Conservation (phyloP, 2,329 filamentous ascomycete species). For the Diplodia seriata region DNA sequence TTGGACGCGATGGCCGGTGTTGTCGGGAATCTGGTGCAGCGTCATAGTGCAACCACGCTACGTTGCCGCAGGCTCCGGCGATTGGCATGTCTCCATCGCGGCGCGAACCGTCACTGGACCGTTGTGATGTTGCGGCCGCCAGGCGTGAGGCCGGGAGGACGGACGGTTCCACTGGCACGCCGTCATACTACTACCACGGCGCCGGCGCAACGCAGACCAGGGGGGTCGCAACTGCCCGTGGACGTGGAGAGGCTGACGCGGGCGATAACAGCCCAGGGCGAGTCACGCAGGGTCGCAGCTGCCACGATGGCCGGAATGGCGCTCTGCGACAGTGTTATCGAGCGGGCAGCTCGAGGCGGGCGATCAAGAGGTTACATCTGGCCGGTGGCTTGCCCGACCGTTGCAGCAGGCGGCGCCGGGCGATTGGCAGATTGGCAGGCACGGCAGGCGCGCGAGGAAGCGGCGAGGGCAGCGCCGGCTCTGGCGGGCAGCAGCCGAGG, state of each 20-base stretch:
- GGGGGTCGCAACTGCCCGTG: not conserved
- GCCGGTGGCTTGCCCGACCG: conserved; percentile 28
- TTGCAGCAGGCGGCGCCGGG: conserved; percentile 17
- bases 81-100: no score
- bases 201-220: conserved; percentile 19
- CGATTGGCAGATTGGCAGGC: not conserved
- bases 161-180: conserved; percentile 19
- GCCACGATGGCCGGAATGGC: conserved; percentile 14
- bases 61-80: not conserved
- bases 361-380: conserved; percentile 33
- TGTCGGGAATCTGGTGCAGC: conserved; percentile 25
- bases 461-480: conserved; percentile 11
- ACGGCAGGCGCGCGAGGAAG: not conserved
- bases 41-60: conserved; percentile 19
- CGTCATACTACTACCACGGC: conserved; percentile 14
- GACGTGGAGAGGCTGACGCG: no score
- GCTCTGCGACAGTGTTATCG: conserved; percentile 31
- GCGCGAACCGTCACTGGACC: not conserved
- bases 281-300: conserved; percentile 28
- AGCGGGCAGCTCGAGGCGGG: not conserved
- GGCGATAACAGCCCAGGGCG: conserved; percentile 12
- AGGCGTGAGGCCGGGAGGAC: not conserved
- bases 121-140: no score
- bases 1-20: conserved; percentile 17
- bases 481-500: conserved; percentile 14